Evolutionary conservation across 352 stramenopile species (phyloP).

Genomic region (Phytophthora sansomeana): DNA sequence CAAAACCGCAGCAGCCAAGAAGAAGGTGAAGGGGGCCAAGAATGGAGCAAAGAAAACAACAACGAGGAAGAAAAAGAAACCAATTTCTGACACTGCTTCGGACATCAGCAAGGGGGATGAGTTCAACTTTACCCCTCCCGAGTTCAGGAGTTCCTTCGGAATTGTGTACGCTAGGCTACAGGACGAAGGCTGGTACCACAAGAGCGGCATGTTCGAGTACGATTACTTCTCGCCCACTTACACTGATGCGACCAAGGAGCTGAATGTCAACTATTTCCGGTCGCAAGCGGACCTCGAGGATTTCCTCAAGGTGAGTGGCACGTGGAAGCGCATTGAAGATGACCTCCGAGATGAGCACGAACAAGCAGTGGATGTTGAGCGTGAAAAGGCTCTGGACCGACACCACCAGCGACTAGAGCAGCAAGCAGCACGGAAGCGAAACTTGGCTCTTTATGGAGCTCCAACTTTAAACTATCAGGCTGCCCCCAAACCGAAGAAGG

Average conservation of each 20-base stretch:
- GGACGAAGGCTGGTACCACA: slow-evolving; percentile 67
- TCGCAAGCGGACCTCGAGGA: slow-evolving; percentile 63
- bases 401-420: slow-evolving; percentile 47
- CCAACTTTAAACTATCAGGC: neutral
- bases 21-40: slow-evolving; percentile 42
- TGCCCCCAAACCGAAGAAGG: slow-evolving; percentile 38
- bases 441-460: slow-evolving; percentile 26
- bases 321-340: slow-evolving; percentile 67
- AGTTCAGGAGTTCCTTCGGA: slow-evolving; percentile 78
- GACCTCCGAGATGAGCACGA: slow-evolving; percentile 65
- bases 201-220: slow-evolving; percentile 72
- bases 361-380: slow-evolving; percentile 58
- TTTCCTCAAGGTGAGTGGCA: slow-evolving; percentile 64
- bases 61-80: slow-evolving; percentile 36
- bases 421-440: slow-evolving; percentile 37
- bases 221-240: slow-evolving; percentile 84
- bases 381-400: slow-evolving; percentile 51
- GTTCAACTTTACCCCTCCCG: slow-evolving; percentile 57
- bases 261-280: slow-evolving; percentile 75
- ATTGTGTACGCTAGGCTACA: slow-evolving; percentile 72
- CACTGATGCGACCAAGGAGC: slow-evolving; percentile 56
- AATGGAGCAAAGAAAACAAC: slow-evolving; percentile 34
- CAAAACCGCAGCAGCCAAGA: slow-evolving; percentile 28
- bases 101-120: slow-evolving; percentile 35
- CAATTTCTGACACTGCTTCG: slow-evolving; percentile 7